Evolutionary conservation across 179 eudicot species (phyloP), one percentile per base, ranked within the genome.

Genomic region (Beta lomatogona): DNA sequence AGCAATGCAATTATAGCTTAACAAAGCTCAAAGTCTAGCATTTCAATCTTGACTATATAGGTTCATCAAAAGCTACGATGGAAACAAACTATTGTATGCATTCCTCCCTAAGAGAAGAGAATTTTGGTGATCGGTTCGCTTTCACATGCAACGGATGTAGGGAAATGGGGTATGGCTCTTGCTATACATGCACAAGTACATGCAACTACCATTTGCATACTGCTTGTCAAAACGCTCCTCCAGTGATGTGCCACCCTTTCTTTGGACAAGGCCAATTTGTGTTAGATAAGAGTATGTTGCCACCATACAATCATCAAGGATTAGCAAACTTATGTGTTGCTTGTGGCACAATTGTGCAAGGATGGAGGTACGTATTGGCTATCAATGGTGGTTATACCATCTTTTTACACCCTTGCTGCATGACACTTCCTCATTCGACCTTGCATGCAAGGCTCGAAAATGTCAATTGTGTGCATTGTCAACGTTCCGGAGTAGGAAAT

Each of bases 161-260:
- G 11, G 76, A 72, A 10, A 0, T 25, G 2, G 76, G 76, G 6
- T 71, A 71, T 21, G 75, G 19, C 8, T 9, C 75, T 48, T 72
- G 76, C 58, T 72, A 72, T 22, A 72, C 59, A 5, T 72, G 76
- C 59, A 18, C 19, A 50, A 21, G 4, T 21, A 10, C 1, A 0
- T 72, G 76, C 44, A 14, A 52, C 59, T 72, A 46, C n/a, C 59
- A 72, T 52, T 72, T 72, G 44, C 76, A 72, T 13, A 72, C 5
- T 1, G n/a, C 36, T 21, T 72, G 76, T 72, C n/a, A 25, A 12
- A 72, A 22, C 0, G 59, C 59, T 21, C 55, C 36, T 1, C 58
- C 76, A 6, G 52, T 14, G 11, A 72, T 21, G 44, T 50, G 10
- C 10, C 76, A 72, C n/a, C 76, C 76, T 10, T 72, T 72, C n/a